A percentile compares a stretch with the other conserved stretches of the same genome.
Conservation (phyloP, 345 rosid species). For the Eucalyptus erythrocorys region DNA sequence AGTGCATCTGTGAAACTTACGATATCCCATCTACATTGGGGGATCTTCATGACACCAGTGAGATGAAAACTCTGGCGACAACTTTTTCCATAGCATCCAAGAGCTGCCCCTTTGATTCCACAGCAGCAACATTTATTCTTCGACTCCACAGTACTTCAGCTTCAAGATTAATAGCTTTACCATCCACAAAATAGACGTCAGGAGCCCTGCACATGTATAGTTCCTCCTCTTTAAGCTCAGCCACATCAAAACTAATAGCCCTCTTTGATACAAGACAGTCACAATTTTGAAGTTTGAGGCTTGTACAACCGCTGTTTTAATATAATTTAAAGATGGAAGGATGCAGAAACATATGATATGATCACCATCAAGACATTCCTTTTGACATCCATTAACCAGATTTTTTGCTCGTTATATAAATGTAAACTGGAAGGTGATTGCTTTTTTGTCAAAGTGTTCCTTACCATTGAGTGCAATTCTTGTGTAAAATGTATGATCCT, state of each 20-base stretch:
- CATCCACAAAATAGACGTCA: conserved; percentile 60
- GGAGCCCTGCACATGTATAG: conserved; percentile 60
- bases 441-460: not conserved
- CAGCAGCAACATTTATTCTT: conserved; percentile 68
- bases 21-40: conserved; percentile 82
- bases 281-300: not conserved
- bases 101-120: conserved; percentile 85
- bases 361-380: not conserved
- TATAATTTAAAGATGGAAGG: not conserved
- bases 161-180: conserved; percentile 61
- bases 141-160: conserved; percentile 73
- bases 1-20: conserved; percentile 28
- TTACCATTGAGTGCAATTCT: conserved; percentile 85
- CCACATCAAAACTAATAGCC: not conserved
- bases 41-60: conserved; percentile 1
- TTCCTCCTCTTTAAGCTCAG: not conserved
- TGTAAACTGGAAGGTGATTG: not conserved
- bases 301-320: not conserved
- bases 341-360: not conserved
- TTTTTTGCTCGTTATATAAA: not conserved
- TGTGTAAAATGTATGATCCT: conserved; percentile 60
- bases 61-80: conserved; percentile 9
- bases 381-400: not conserved
- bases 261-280: not conserved
- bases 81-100: conserved; percentile 74